A percentile compares a stretch with the other conserved stretches of the same genome.
Conservation (phyloP, 768 basidiomycete species). For the Xerocomellus chrysenteron region DNA sequence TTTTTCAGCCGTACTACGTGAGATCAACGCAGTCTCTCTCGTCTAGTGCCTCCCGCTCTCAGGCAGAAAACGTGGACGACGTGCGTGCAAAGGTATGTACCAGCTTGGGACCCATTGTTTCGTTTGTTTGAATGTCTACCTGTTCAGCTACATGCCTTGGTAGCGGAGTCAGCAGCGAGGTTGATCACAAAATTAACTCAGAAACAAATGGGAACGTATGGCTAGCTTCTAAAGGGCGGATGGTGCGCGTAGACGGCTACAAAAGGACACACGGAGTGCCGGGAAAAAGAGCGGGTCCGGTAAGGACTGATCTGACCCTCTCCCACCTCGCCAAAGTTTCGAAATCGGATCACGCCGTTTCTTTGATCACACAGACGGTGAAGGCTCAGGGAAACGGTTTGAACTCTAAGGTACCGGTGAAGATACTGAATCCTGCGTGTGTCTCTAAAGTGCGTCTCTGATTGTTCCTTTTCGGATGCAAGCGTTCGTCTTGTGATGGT, state of each 20-base stretch:
- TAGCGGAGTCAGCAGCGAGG: constrained; percentile 22
- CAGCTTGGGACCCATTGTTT: neutral
- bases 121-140: neutral
- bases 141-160: constrained; percentile 28
- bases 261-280: constrained; percentile 11
- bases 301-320: no score
- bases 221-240: constrained; percentile 20
- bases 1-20: constrained; percentile 57
- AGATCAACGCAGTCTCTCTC: constrained; percentile 70
- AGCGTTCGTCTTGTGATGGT: no score
- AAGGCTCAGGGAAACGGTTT: no score
- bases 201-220: constrained; percentile 28
- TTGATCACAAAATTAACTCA: constrained; percentile 23
- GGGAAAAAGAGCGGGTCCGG: no score
- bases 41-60: constrained; percentile 71
- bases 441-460: no score
- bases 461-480: no score
- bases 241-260: constrained; percentile 18
- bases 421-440: no score
- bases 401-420: no score
- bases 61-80: constrained; percentile 72
- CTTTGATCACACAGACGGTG: no score
- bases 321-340: no score
- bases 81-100: constrained; percentile 60
- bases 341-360: neutral